phyloP scores from a whole-genome alignment of 2,329 filamentous ascomycete genomes.

The Ilyonectria mors-panacis region DNA sequence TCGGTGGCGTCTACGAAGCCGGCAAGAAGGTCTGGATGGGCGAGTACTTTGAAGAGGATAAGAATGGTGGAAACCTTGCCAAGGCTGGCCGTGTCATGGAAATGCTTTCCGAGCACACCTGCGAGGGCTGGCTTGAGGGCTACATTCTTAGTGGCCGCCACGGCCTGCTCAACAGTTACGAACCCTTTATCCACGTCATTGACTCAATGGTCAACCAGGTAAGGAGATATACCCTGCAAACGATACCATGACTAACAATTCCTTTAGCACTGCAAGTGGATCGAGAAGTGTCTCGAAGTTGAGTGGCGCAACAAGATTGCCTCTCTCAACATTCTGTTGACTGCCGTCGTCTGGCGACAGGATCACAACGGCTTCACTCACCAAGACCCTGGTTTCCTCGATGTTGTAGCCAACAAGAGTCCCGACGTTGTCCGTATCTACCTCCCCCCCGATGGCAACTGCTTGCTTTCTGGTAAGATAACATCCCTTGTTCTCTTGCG shows the following conservation, averaged over 20 bases:
- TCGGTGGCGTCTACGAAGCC: conserved; percentile 78
- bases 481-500: not conserved
- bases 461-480: conserved; percentile 71
- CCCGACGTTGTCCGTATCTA: conserved; percentile 87
- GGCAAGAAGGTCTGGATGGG: conserved; percentile 87
- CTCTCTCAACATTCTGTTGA: conserved; percentile 85
- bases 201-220: conserved; percentile 88
- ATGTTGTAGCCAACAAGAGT: conserved; percentile 84
- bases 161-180: conserved; percentile 84
- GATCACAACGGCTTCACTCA: conserved; percentile 90
- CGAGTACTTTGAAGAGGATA: conserved; percentile 83
- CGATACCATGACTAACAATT: conserved; percentile 25
- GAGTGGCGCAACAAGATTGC: conserved; percentile 82
- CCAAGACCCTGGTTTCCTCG: conserved; percentile 85
- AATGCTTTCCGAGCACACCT: conserved; percentile 86
- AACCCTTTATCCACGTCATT: conserved; percentile 87
- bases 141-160: conserved; percentile 83
- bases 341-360: conserved; percentile 85
- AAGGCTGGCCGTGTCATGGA: conserved; percentile 83
- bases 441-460: conserved; percentile 85
- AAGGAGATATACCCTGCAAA: conserved; percentile 30
- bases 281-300: conserved; percentile 85
- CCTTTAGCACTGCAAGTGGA: conserved; percentile 82
- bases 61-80: conserved; percentile 80
- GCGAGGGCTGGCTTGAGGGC: conserved; percentile 85